A percentile compares a stretch with the other conserved stretches of the same genome.
Evolutionary conservation across 208 protist genomes (phyloP).

Genomic region (Acanthamoeba healyi): DNA sequence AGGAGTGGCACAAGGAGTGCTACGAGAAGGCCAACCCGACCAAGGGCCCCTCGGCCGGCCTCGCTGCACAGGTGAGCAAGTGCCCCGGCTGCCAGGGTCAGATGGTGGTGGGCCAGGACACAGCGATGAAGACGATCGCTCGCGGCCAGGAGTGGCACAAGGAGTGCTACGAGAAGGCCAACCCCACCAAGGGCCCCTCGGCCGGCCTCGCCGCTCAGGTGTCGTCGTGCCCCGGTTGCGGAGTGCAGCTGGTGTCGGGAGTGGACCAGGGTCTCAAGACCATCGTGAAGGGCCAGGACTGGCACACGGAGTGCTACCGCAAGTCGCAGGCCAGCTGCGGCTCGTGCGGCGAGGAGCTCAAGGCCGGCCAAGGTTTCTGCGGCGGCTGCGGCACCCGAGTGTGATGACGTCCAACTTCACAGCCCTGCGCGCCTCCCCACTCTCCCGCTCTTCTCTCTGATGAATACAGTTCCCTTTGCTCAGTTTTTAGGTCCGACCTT

Average conservation of each 20-base stretch:
- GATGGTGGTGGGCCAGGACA: constrained; percentile 63
- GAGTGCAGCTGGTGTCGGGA: constrained; percentile 6
- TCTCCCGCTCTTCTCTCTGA: too few species aligned
- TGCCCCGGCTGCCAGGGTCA: constrained; percentile 48
- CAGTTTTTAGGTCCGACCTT: neutral
- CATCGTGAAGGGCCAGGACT: constrained; percentile 66
- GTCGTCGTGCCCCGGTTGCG: constrained; percentile 14
- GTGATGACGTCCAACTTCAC: neutral
- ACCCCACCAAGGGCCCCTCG: constrained; percentile 21
- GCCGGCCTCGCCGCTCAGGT: constrained; percentile 17
- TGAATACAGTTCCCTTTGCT: neutral
- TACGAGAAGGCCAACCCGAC: constrained; percentile 56
- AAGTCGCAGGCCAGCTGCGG: constrained; percentile 15
- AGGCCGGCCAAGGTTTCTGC: constrained; percentile 25
- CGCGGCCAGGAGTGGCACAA: constrained; percentile 72
- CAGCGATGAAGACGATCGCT: constrained; percentile 36
- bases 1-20: constrained; percentile 66
- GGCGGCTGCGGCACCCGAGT: constrained; percentile 3
- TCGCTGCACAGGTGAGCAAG: neutral
- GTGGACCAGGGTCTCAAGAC: constrained; percentile 48
- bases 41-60: constrained; percentile 22
- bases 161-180: constrained; percentile 64
- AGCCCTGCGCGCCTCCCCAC: too few species aligned
- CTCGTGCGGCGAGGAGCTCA: constrained; percentile 54
- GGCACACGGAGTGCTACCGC: constrained; percentile 71